Evolutionary conservation across 352 stramenopile species (phyloP), one percentile per base, ranked within the genome.

Genomic region (Pythium utonaiense): DNA sequence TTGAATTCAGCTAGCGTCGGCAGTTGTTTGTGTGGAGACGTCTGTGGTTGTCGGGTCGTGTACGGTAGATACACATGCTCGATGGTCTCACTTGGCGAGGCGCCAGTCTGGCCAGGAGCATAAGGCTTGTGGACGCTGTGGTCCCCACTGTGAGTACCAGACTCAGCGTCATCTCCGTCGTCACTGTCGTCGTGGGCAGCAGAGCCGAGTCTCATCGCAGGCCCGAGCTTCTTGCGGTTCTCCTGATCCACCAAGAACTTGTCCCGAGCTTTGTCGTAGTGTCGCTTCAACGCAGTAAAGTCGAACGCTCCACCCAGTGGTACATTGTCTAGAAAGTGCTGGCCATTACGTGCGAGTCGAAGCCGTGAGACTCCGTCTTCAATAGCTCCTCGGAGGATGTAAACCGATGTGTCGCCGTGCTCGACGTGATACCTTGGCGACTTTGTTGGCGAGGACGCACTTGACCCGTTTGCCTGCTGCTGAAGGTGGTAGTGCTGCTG

Each of bases 31-130:
- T 83, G 71, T 0, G 75, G 70, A 0, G 75, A 82, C 1, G 36
- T 68, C 41, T 90, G 76, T 22, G 70, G 64, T 22, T 71, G 62
- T 22, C 82, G 74, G 3, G 78, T 86, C 44, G 82, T 92, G 67
- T 92, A 92, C 9, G 80, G 75, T 42, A 92, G 51, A 44, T 92
- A 90, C 53, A 74, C 6, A 4, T 16, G 27, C 6, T 53, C n/a
- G 19, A 61, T 45, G 16, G 28, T 33, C 28, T 33, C 28, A 5
- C 28, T 33, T 33, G 28, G 28, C 9, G 28, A 10, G 9, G 28
- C 9, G 9, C 28, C 9, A 33, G 28, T 10, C 5, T 33, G 28
- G 5, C 28, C 28, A 33, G 28, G 58, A 21, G 19, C 12, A 24
- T 55, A 21, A 19, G 33, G 53, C 7, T 34, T 30, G 24, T 59